phyloP scores from a whole-genome alignment of 306 rosid species.

The Cercis canadensis region DNA sequence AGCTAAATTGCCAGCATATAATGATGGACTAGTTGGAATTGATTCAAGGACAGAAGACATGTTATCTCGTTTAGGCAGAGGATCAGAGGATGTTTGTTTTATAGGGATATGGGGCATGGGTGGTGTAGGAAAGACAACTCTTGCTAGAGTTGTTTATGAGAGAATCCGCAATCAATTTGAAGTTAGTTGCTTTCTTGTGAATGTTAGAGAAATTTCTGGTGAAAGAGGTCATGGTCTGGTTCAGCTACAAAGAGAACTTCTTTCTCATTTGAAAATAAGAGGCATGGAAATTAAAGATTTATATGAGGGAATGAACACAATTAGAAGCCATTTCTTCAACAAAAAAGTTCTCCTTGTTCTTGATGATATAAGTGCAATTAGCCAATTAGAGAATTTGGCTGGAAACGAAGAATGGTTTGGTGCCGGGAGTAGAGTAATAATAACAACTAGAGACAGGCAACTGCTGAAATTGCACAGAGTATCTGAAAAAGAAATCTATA shows the following conservation, averaged over 20 bases:
- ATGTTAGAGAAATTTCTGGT: neutral
- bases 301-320: neutral
- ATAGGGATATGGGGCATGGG: neutral
- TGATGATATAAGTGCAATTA: conserved; percentile 4
- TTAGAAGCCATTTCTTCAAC: neutral
- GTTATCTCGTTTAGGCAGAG: neutral
- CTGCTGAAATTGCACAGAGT: neutral
- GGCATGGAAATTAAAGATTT: neutral
- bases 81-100: neutral
- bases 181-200: neutral
- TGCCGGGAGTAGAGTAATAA: conserved; percentile 9
- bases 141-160: neutral
- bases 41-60: neutral
- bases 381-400: neutral
- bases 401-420: neutral
- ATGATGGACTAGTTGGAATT: neutral
- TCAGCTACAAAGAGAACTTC: neutral
- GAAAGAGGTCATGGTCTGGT: neutral
- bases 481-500: no score
- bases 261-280: neutral
- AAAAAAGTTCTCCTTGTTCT: neutral
- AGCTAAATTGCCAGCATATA: no score
- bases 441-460: neutral
- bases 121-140: neutral
- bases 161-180: neutral